Evolutionary conservation across 331 rosid species (phyloP).

Genomic region (Rhamnella rubrinervis): DNA sequence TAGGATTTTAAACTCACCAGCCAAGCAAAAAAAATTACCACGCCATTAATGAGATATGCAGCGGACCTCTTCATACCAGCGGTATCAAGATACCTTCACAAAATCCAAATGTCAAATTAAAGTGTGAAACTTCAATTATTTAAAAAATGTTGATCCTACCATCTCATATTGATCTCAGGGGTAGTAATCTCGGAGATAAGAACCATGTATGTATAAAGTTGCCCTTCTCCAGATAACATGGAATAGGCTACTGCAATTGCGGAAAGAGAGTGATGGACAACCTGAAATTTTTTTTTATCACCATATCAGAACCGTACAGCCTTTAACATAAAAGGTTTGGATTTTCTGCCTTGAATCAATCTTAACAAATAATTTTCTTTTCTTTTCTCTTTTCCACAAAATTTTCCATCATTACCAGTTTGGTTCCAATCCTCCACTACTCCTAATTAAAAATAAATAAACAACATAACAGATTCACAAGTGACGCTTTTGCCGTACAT

Average conservation of each 20-base stretch:
- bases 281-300: slow-evolving; percentile 28
- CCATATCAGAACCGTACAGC: not conserved
- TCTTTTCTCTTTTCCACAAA: not conserved
- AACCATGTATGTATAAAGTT: slow-evolving; percentile 54
- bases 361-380: not conserved
- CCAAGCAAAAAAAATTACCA: slow-evolving; percentile 50
- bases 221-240: slow-evolving; percentile 53
- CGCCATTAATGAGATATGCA: slow-evolving; percentile 49
- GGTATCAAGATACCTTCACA: slow-evolving; percentile 51
- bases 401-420: not conserved
- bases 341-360: not conserved
- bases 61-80: slow-evolving; percentile 54
- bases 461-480: not conserved
- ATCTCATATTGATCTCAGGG: slow-evolving; percentile 58
- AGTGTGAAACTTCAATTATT: not conserved
- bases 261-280: slow-evolving; percentile 48
- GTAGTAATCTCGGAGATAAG: slow-evolving; percentile 55
- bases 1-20: slow-evolving; percentile 42
- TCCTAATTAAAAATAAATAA: not conserved
- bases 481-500: not conserved
- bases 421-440: slow-evolving; percentile 3
- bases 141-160: slow-evolving; percentile 22
- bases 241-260: slow-evolving; percentile 49
- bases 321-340: not conserved
- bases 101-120: slow-evolving; percentile 13